Conservation (phyloP, 2,329 filamentous ascomycete species). For the Paecilomyces sp. region DNA sequence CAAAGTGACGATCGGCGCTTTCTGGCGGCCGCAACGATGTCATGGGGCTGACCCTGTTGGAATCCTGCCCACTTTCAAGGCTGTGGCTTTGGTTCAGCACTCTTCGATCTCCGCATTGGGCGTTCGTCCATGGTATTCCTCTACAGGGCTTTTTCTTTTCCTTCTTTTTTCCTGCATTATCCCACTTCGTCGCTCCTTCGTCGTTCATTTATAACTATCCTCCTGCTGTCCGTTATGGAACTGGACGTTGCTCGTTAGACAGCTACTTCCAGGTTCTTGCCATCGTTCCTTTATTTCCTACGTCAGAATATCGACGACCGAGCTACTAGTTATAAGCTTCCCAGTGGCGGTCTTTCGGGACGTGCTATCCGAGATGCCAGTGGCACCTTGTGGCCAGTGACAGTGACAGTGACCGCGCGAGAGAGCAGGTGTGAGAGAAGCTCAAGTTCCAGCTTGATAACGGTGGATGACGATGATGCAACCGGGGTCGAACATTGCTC, state of each 20-base stretch:
- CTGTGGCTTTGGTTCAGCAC: neutral
- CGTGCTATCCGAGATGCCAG: neutral
- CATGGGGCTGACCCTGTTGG: neutral
- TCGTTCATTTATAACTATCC: neutral
- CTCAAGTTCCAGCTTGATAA: neutral
- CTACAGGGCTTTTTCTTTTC: neutral
- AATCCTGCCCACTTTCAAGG: neutral
- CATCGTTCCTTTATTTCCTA: neutral
- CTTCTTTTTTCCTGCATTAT: neutral
- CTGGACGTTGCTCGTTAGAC: neutral
- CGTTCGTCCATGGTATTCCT: neutral
- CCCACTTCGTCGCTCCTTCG: neutral
- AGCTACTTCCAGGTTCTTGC: neutral
- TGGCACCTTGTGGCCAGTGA: neutral
- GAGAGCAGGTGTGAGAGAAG: neutral
- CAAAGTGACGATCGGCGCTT: neutral
- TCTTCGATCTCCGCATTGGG: neutral
- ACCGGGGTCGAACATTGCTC: neutral
- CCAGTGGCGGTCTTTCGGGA: slow-evolving; percentile 13
- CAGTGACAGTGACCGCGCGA: neutral
- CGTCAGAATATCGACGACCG: neutral
- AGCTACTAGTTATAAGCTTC: neutral
- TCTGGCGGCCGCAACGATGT: neutral
- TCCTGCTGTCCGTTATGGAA: neutral
- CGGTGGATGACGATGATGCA: neutral